phyloP scores from a whole-genome alignment of 2,329 filamentous ascomycete genomes.

The Cladosporium sp. region DNA sequence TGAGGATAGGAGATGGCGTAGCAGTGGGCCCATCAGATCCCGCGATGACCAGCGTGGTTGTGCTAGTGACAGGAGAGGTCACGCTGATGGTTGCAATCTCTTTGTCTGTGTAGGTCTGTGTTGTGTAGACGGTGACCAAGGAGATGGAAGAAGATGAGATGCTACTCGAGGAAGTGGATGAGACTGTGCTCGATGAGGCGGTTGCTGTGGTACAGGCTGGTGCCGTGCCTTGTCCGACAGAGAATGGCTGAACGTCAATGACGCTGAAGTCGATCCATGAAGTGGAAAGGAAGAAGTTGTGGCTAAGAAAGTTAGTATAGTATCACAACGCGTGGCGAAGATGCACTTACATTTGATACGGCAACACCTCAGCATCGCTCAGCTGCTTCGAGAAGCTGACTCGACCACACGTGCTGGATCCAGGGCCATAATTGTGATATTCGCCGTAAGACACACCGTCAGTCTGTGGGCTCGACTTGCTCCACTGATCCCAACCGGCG shows the following conservation, averaged over 20 bases:
- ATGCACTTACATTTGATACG: slow-evolving; percentile 33
- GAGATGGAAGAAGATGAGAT: slow-evolving; percentile 5
- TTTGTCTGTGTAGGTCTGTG: slow-evolving; percentile 26
- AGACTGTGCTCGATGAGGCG: slow-evolving; percentile 1
- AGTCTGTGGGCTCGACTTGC: slow-evolving; percentile 26
- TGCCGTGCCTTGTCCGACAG: slow-evolving; percentile 28
- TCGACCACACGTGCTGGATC: slow-evolving; percentile 29
- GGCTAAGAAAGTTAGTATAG: neutral
- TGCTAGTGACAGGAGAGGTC: slow-evolving; percentile 26
- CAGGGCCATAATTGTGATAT: slow-evolving; percentile 37
- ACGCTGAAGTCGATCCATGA: slow-evolving; percentile 42
- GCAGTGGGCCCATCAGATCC: slow-evolving; percentile 32
- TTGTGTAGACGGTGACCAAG: slow-evolving; percentile 26
- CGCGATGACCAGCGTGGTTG: slow-evolving; percentile 21
- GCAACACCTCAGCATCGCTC: slow-evolving; percentile 31
- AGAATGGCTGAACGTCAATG: slow-evolving; percentile 37
- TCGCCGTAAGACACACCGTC: slow-evolving; percentile 31
- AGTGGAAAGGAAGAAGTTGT: slow-evolving; percentile 38
- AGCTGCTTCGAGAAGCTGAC: slow-evolving; percentile 37
- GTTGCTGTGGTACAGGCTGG: slow-evolving; percentile 16
- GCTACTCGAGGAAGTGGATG: slow-evolving; percentile 1
- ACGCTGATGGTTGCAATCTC: slow-evolving; percentile 24
- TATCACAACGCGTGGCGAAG: neutral
- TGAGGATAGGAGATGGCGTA: slow-evolving; percentile 27
- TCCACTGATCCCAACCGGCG: slow-evolving; percentile 30